A percentile compares a stretch with the other conserved stretches of the same genome.
Evolutionary conservation across 2,329 filamentous ascomycete genomes (phyloP).

Genomic region (Epichloe uncinata): DNA sequence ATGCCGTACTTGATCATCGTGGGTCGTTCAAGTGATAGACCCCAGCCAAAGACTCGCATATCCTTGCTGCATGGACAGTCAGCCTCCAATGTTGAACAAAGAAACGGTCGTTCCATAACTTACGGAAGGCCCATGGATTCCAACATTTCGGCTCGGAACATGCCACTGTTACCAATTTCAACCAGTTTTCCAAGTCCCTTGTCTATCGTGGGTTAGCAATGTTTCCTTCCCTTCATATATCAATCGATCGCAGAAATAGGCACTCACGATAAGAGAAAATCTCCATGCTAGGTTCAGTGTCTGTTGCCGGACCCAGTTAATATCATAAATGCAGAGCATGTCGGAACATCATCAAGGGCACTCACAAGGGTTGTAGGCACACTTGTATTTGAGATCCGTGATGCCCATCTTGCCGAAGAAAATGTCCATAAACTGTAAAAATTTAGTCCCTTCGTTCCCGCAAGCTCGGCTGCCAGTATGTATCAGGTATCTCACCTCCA

Average conservation of each 20-base stretch:
- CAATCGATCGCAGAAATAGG: not conserved
- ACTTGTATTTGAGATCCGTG: slow-evolving; percentile 76
- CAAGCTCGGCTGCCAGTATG: not conserved
- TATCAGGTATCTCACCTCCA: slow-evolving; percentile 33
- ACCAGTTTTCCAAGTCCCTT: slow-evolving; percentile 80
- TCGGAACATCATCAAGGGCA: not conserved
- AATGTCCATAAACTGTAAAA: slow-evolving; percentile 61
- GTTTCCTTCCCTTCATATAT: not conserved
- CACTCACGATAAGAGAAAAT: slow-evolving; percentile 69
- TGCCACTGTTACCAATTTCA: slow-evolving; percentile 95
- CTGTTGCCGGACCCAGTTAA: slow-evolving; percentile 48
- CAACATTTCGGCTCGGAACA: slow-evolving; percentile 98
- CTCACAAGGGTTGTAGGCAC: slow-evolving; percentile 37
- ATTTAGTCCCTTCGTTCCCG: not conserved
- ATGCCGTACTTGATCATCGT: slow-evolving; percentile 96
- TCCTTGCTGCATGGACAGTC: slow-evolving; percentile 38
- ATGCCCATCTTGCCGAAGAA: slow-evolving; percentile 98
- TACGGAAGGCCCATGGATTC: slow-evolving; percentile 79
- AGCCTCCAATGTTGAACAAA: not conserved
- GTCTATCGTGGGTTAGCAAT: slow-evolving; percentile 24
- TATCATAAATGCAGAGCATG: slow-evolving; percentile 30
- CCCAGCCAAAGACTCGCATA: slow-evolving; percentile 89
- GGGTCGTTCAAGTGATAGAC: slow-evolving; percentile 78
- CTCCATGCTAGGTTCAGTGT: slow-evolving; percentile 95
- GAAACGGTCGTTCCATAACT: not conserved